Conservation (phyloP, 306 rosid species). For the Fragaria vesca region DNA sequence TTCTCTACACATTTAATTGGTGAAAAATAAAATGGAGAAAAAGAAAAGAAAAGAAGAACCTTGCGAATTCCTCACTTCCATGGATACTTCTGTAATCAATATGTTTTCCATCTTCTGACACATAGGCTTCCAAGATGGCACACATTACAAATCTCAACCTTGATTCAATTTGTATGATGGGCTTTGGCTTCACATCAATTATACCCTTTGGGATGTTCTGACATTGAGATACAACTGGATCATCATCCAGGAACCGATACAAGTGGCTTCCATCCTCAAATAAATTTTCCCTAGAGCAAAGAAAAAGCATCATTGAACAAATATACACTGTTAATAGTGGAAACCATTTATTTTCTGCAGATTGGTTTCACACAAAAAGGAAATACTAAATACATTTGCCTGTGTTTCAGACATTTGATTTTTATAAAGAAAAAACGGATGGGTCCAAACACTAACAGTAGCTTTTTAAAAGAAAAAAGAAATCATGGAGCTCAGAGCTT, state of each 20-base stretch:
- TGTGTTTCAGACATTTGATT: background rate
- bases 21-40: background rate
- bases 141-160: slow-evolving; percentile 64
- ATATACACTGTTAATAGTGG: slow-evolving; percentile 16
- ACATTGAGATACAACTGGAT: slow-evolving; percentile 80
- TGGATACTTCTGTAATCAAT: slow-evolving; percentile 76
- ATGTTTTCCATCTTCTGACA: slow-evolving; percentile 60
- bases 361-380: slow-evolving; percentile 3
- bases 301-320: slow-evolving; percentile 26
- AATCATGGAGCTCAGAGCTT: slow-evolving; percentile 3
- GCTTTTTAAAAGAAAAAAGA: background rate
- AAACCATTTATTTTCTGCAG: slow-evolving; percentile 6
- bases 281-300: slow-evolving; percentile 55
- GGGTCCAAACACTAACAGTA: background rate
- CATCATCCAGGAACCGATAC: slow-evolving; percentile 86
- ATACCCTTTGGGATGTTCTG: slow-evolving; percentile 83
- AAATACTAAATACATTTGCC: background rate
- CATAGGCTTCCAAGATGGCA: slow-evolving; percentile 86
- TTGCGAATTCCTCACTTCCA: slow-evolving; percentile 92
- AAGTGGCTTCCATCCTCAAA: slow-evolving; percentile 86
- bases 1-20: background rate
- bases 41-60: slow-evolving; percentile 33
- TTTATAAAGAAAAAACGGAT: background rate
- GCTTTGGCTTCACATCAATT: slow-evolving; percentile 68
- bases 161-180: slow-evolving; percentile 71